Conservation (phyloP, 2,329 filamentous ascomycete genomes). For the Phaeosphaeriaceae sp. region DNA sequence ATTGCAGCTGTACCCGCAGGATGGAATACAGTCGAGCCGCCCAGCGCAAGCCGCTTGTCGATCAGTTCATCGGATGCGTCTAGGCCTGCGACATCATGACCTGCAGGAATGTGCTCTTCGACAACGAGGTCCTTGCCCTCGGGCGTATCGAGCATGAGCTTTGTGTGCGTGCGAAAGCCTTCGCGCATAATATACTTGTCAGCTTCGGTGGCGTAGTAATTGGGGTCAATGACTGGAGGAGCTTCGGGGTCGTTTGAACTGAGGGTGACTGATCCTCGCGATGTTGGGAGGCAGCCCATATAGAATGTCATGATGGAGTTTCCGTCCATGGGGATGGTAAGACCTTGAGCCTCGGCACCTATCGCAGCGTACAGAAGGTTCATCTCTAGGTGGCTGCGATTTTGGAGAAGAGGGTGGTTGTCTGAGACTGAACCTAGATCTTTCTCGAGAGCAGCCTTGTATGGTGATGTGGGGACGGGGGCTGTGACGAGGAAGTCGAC, state of each 20-base stretch:
- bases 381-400: constrained; percentile 26
- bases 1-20: constrained; percentile 65
- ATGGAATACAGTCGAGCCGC: constrained; percentile 59
- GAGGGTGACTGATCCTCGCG: constrained; percentile 57
- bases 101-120: constrained; percentile 53
- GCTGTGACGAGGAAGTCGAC: constrained; percentile 27
- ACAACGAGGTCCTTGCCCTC: constrained; percentile 53
- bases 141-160: constrained; percentile 51
- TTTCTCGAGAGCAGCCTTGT: constrained; percentile 23
- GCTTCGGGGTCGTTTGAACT: constrained; percentile 54
- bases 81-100: constrained; percentile 18
- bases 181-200: constrained; percentile 53
- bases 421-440: constrained; percentile 18
- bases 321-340: constrained; percentile 25
- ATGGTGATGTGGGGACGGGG: constrained; percentile 8
- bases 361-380: constrained; percentile 21
- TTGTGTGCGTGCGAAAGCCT: constrained; percentile 55
- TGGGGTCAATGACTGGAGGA: constrained; percentile 60
- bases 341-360: constrained; percentile 17
- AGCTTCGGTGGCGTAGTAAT: constrained; percentile 60
- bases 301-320: constrained; percentile 25
- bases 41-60: constrained; percentile 54
- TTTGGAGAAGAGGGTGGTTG: constrained; percentile 14
- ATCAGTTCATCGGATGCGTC: constrained; percentile 61
- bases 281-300: constrained; percentile 35